A percentile compares a stretch with the other conserved stretches of the same genome.
Evolutionary conservation across 257 asterid genomes (phyloP).

Genomic region (Osmanthus fragrans): DNA sequence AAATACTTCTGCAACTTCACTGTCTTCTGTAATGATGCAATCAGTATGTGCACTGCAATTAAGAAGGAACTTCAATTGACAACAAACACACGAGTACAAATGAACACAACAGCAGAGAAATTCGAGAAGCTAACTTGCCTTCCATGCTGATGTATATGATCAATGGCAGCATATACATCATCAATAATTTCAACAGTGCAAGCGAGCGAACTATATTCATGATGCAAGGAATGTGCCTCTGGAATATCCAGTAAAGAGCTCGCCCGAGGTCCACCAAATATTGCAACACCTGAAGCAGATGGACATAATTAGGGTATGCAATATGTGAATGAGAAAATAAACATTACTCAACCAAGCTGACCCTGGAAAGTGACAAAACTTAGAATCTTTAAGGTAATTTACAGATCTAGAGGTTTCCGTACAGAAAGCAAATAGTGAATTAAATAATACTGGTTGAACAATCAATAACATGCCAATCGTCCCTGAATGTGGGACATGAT

Average conservation of each 20-base stretch:
- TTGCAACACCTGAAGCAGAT: slow-evolving; percentile 63
- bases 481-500: slow-evolving; percentile 2
- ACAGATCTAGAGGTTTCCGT: neutral
- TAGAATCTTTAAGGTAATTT: neutral
- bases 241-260: slow-evolving; percentile 70
- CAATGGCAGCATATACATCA: slow-evolving; percentile 89
- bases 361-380: neutral
- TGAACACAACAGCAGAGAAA: neutral
- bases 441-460: neutral
- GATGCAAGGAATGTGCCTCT: slow-evolving; percentile 76
- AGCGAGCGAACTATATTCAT: slow-evolving; percentile 90
- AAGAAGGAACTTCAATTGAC: slow-evolving; percentile 20
- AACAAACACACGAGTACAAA: neutral
- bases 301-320: neutral
- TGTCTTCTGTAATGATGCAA: slow-evolving; percentile 76
- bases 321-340: neutral
- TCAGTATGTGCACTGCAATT: slow-evolving; percentile 88
- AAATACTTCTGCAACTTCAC: slow-evolving; percentile 72
- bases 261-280: slow-evolving; percentile 87
- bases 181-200: slow-evolving; percentile 92
- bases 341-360: neutral
- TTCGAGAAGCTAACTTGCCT: slow-evolving; percentile 53
- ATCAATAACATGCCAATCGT: neutral
- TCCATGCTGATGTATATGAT: slow-evolving; percentile 85
- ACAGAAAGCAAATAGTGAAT: neutral